These are phyloP conservation scores for Russula virescens DNA, from an alignment of 768 basidiomycete genomes.

Conservation along the genomic window DNA sequence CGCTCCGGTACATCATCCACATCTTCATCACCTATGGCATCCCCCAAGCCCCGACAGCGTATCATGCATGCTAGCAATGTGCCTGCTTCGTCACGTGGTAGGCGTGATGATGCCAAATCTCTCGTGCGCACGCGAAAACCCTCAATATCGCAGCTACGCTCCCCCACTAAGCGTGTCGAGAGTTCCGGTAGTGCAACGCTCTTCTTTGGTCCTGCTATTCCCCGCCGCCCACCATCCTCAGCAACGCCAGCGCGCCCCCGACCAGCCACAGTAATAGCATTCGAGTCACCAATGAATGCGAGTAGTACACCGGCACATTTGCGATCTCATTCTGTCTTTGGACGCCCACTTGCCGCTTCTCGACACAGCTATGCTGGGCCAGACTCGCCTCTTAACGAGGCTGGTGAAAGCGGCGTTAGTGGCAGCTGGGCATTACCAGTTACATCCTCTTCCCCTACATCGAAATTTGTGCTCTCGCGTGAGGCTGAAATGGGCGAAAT, in stretches of 20 bases:
- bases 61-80: conserved; percentile 17
- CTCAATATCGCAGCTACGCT: conserved; percentile 14
- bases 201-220: conserved; percentile 23
- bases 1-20: conserved; percentile 16
- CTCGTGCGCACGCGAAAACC: conserved; percentile 19
- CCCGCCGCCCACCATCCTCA: conserved; percentile 4
- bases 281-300: conserved; percentile 16
- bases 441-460: conserved; percentile 11
- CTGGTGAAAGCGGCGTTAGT: background rate
- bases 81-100: conserved; percentile 16
- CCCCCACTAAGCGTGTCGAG: conserved; percentile 12
- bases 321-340: conserved; percentile 12
- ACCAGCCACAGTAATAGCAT: conserved; percentile 13
- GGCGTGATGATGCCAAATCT: conserved; percentile 16
- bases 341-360: background rate
- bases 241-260: conserved; percentile 11
- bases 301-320: conserved; percentile 13
- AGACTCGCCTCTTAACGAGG: background rate
- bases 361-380: conserved; percentile 22
- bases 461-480: conserved; percentile 3
- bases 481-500: conserved; percentile 22
- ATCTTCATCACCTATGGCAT: conserved; percentile 17
- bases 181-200: conserved; percentile 22
- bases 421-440: background rate
- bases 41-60: conserved; percentile 21